phyloP scores from a whole-genome alignment of 306 rosid species.

The Gillenia trifoliata region DNA sequence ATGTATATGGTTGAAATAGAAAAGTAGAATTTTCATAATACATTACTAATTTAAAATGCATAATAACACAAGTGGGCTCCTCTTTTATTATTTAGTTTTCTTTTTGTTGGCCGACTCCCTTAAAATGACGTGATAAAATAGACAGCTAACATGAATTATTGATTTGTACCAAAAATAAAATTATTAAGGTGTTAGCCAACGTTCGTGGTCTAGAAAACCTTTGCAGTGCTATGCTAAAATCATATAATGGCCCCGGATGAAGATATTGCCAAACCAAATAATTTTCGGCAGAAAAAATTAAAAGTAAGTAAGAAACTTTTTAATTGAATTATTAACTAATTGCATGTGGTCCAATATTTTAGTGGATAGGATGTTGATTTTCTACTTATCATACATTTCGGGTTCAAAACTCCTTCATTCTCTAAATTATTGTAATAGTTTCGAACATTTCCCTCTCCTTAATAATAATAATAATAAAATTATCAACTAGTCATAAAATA shows the following conservation, averaged over 20 bases:
- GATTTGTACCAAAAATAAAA: neutral
- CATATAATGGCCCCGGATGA: neutral
- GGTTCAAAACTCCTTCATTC: too few relatives aligned
- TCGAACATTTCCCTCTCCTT: too few relatives aligned
- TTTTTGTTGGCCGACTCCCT: neutral
- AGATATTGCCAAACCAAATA: neutral
- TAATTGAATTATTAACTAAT: neutral
- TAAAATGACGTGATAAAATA: neutral
- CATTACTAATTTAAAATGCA: too few relatives aligned
- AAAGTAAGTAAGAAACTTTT: neutral
- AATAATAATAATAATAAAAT: neutral
- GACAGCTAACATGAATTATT: neutral
- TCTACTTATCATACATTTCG: too few relatives aligned
- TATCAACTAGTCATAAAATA: neutral
- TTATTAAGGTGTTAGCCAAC: neutral
- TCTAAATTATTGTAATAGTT: too few relatives aligned
- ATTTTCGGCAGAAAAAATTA: neutral
- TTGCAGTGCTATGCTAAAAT: neutral
- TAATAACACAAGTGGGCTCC: too few relatives aligned
- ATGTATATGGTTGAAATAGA: too few relatives aligned
- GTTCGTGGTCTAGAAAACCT: neutral
- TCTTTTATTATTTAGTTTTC: neutral
- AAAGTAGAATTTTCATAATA: too few relatives aligned
- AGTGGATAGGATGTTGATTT: too few relatives aligned
- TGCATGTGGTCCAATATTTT: too few relatives aligned